These are phyloP conservation scores for Fomitopsis serialis DNA, from an alignment of 768 basidiomycete genomes.

Conservation along the genomic window DNA sequence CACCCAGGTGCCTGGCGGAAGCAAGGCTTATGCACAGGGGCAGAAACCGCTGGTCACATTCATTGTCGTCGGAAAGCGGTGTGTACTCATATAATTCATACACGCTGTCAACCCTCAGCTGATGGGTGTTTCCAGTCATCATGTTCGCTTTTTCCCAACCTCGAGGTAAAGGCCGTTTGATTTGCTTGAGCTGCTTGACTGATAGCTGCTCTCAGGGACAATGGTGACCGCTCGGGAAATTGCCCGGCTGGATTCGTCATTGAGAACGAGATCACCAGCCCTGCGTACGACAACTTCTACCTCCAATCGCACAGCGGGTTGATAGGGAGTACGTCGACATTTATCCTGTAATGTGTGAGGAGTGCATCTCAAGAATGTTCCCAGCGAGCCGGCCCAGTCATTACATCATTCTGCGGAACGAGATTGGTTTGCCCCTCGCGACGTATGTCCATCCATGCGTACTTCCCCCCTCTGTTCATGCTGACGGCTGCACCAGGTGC, in stretches of 20 bases:
- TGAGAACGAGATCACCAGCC: constrained; percentile 40
- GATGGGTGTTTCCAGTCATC: constrained; percentile 35
- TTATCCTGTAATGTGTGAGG: neutral
- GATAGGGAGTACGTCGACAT: constrained; percentile 30
- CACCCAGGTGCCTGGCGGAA: neutral
- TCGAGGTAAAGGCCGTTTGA: neutral
- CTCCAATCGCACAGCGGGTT: constrained; percentile 52
- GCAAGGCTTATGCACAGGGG: neutral
- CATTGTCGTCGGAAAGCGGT: constrained; percentile 61
- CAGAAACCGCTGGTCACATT: constrained; percentile 40
- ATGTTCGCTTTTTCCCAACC: constrained; percentile 43
- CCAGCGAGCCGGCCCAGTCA: constrained; percentile 53
- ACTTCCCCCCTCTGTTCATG: neutral
- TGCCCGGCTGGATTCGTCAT: constrained; percentile 48
- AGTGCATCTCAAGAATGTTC: neutral
- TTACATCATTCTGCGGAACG: constrained; percentile 46
- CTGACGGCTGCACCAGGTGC: constrained; percentile 26
- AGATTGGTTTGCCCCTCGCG: constrained; percentile 18
- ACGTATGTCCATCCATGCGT: constrained; percentile 15
- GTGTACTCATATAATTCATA: neutral
- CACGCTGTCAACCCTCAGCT: neutral
- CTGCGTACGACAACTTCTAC: constrained; percentile 45
- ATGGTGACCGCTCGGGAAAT: constrained; percentile 41
- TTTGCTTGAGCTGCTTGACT: neutral
- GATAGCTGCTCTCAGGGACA: neutral